Evolutionary conservation across 176 grass and related monocot species (phyloP).

Genomic region (Avena eriantha): DNA sequence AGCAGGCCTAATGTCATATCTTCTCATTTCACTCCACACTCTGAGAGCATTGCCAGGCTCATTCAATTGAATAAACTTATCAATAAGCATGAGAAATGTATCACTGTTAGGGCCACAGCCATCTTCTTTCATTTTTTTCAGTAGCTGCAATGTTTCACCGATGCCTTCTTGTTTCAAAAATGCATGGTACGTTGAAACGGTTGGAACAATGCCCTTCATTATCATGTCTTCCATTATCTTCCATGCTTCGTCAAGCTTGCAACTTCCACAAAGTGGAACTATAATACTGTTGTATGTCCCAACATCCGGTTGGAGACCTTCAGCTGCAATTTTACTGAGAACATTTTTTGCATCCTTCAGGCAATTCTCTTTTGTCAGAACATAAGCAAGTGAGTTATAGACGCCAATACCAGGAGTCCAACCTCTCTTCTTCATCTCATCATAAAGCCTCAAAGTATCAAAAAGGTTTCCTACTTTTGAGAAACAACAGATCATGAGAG

Average conservation of each 20-base stretch:
- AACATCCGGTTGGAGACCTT: constrained; percentile 64
- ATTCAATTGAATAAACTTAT: constrained; percentile 69
- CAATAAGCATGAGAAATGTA: constrained; percentile 77
- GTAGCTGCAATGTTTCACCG: constrained; percentile 62
- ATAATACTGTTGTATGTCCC: constrained; percentile 93
- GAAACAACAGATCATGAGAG: constrained; percentile 91
- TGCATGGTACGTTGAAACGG: constrained; percentile 69
- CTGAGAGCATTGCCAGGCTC: constrained; percentile 74
- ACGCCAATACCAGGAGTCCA: constrained; percentile 72
- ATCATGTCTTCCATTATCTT: constrained; percentile 74
- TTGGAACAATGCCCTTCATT: constrained; percentile 61
- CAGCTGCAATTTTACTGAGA: constrained; percentile 69
- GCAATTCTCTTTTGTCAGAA: constrained; percentile 90
- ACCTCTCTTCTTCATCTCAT: constrained; percentile 91
- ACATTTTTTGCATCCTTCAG: constrained; percentile 86
- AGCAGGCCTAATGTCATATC: constrained; percentile 57
- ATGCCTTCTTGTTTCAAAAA: constrained; percentile 66
- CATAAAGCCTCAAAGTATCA: constrained; percentile 87
- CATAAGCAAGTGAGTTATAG: constrained; percentile 89
- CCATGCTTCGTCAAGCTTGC: constrained; percentile 74
- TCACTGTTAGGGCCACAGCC: constrained; percentile 57
- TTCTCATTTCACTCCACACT: constrained; percentile 89
- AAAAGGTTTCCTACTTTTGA: constrained; percentile 86
- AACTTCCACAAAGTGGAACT: constrained; percentile 69
- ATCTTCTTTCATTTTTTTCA: constrained; percentile 76